phyloP scores from a whole-genome alignment of 768 basidiomycete genomes.

The Coprinellus micaceus region DNA sequence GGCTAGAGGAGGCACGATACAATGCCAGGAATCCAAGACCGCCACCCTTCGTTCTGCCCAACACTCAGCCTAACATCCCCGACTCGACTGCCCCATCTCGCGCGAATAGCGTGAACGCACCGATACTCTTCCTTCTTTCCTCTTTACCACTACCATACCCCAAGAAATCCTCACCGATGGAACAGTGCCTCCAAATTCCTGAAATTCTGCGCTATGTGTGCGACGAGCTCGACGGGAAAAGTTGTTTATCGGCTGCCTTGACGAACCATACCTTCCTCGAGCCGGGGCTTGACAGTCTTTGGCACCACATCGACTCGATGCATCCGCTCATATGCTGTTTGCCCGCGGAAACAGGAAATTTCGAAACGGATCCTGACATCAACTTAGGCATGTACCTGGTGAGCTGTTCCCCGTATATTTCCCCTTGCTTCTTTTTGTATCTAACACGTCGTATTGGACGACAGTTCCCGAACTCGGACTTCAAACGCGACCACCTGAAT shows the following conservation, averaged over 20 bases:
- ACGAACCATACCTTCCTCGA: not conserved
- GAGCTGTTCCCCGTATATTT: not conserved
- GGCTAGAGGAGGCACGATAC: constrained; percentile 63
- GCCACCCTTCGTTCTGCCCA: constrained; percentile 40
- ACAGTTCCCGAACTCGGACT: not conserved
- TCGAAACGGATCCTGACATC: too few relatives aligned
- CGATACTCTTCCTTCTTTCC: too few relatives aligned
- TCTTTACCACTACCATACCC: not conserved
- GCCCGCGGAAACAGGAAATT: not conserved
- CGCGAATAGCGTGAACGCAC: too few relatives aligned
- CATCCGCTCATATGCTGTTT: not conserved
- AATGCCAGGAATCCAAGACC: constrained; percentile 58
- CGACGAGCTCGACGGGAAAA: not conserved
- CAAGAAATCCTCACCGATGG: not conserved
- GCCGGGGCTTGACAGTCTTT: not conserved
- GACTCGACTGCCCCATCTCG: not conserved
- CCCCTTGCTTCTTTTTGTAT: not conserved
- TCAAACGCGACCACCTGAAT: not conserved
- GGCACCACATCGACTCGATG: not conserved
- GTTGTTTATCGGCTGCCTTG: not conserved
- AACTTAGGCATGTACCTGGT: too few relatives aligned
- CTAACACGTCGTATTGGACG: not conserved
- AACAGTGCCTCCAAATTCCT: not conserved
- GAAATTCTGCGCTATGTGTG: not conserved
- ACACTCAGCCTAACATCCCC: constrained; percentile 15